These are phyloP conservation scores for Schizochytrium sp. DNA, from an alignment of 108 stramenopile species.

Conservation along the genomic window DNA sequence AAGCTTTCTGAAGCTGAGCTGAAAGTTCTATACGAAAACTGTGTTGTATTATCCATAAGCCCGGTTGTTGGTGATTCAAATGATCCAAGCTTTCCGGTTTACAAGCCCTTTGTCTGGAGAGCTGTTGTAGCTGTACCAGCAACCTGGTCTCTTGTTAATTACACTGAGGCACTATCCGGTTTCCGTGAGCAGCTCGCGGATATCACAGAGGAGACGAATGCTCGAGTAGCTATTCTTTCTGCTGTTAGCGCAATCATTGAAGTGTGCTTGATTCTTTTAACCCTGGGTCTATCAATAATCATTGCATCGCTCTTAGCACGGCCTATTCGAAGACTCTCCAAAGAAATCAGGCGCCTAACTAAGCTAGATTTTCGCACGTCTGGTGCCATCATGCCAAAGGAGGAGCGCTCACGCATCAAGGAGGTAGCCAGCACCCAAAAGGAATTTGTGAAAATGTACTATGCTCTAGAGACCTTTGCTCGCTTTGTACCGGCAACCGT, in stretches of 20 bases:
- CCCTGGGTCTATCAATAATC: not conserved
- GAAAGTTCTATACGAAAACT: not conserved
- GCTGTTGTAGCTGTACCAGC: constrained; percentile 8
- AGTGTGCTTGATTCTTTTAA: not conserved
- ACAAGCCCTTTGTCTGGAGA: not conserved
- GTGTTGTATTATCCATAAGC: not conserved
- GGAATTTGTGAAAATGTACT: constrained; percentile 27
- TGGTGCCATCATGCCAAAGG: not conserved
- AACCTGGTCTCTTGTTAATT: not conserved
- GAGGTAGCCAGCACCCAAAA: constrained; percentile 21
- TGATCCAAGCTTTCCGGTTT: not conserved
- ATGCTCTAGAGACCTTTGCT: constrained; percentile 44
- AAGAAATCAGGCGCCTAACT: not conserved
- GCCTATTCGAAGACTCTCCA: not conserved
- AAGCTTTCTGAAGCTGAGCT: not conserved
- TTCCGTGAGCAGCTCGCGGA: not conserved
- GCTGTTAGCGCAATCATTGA: not conserved
- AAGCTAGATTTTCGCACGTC: not conserved
- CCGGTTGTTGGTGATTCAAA: not conserved
- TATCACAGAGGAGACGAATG: not conserved
- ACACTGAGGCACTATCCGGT: not conserved
- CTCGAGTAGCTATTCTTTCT: not conserved
- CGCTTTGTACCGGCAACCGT: constrained; percentile 46
- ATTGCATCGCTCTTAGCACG: constrained; percentile 6
- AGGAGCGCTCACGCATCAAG: constrained; percentile 28